A percentile compares a stretch with the other conserved stretches of the same genome.
phyloP scores from a whole-genome alignment of 306 rosid species.

The Fragaria ananassa region DNA sequence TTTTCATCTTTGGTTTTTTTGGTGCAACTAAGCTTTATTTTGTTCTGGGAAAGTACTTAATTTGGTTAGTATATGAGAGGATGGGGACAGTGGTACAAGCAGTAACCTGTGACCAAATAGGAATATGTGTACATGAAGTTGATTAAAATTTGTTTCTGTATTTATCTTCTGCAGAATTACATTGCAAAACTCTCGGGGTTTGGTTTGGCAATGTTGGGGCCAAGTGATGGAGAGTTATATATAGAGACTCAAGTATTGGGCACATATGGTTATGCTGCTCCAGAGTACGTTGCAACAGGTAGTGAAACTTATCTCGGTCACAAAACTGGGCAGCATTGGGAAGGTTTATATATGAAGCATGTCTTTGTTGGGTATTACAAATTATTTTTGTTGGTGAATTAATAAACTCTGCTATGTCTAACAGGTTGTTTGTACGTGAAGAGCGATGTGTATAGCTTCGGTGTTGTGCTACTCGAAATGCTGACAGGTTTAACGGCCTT shows the following conservation, averaged over 20 bases:
- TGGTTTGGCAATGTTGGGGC: slow-evolving; percentile 74
- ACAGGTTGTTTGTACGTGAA: slow-evolving; percentile 73
- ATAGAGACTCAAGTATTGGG: slow-evolving; percentile 69
- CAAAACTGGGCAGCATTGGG: not conserved
- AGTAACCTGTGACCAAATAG: not conserved
- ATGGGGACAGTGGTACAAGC: not conserved
- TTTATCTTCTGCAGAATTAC: slow-evolving; percentile 43
- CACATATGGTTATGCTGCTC: slow-evolving; percentile 73
- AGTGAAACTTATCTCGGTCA: slow-evolving; percentile 6
- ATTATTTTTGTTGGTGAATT: too few species aligned
- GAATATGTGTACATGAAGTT: not conserved
- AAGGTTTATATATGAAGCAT: not conserved
- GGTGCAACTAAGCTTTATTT: not conserved
- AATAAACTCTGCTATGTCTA: not conserved
- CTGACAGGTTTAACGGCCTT: slow-evolving; percentile 57
- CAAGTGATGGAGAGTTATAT: slow-evolving; percentile 56
- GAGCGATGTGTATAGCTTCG: slow-evolving; percentile 30
- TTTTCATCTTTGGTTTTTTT: not conserved
- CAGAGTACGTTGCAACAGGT: slow-evolving; percentile 78
- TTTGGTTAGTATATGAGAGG: not conserved
- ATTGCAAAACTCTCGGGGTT: slow-evolving; percentile 72
- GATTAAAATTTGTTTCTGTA: not conserved
- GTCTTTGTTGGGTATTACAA: not conserved
- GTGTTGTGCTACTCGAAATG: slow-evolving; percentile 68
- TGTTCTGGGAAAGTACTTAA: not conserved